Evolutionary conservation across 495 filamentous ascomycete genomes (phyloP), one percentile per base, ranked within the genome.

Genomic region (Neurospora sp.): DNA sequence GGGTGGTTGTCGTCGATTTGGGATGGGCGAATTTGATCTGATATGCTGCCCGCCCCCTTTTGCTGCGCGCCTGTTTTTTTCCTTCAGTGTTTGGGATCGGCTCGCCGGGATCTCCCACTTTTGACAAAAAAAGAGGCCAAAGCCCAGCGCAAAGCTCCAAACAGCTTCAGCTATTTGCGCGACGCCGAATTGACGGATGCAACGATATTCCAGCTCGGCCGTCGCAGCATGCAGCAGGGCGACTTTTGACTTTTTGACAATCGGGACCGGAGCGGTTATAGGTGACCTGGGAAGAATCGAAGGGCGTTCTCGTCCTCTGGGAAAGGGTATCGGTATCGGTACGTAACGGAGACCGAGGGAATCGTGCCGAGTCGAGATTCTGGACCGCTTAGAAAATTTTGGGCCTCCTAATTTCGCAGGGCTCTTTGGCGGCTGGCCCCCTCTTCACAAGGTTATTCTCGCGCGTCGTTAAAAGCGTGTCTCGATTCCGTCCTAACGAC

Each of bases 101-200:
- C 53, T 65, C 27, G 22, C 22, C 27, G 53, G 22, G 27, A 35
- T 61, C 53, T 61, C 27, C 27, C 35, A 65, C 27, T 18, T 61
- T 61, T 61, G 27, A 65, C 22, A 7, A 31, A 61, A 61, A 61
- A 61, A 61, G 27, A 61, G 53, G 53, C 35, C 27, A 35, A 65
- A 65, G 27, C 53, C 53, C 16, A 65, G 53, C 53, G 22, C n/a
- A 22, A 48, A 48, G 39, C 39, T 40, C 39, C 39, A 40, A 40
- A 40, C 11, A 31, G 48, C 22, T 31, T 73, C 61, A 71, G 71
- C 74, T 77, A 74, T 71, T 79, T 71, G 74, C 73, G 76, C 74
- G 72, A 76, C 77, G 78, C 77, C 77, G 61, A 75, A 75, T 72
- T 38, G 77, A 75, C 74, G 74, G 77, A 59, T 75, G 69, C 68